Percentiles rank a stretch among this genome's conserved stretches.
These are phyloP conservation scores for Nematodospora anomalae DNA, from an alignment of 1,139 yeast species.

Conservation along the genomic window DNA sequence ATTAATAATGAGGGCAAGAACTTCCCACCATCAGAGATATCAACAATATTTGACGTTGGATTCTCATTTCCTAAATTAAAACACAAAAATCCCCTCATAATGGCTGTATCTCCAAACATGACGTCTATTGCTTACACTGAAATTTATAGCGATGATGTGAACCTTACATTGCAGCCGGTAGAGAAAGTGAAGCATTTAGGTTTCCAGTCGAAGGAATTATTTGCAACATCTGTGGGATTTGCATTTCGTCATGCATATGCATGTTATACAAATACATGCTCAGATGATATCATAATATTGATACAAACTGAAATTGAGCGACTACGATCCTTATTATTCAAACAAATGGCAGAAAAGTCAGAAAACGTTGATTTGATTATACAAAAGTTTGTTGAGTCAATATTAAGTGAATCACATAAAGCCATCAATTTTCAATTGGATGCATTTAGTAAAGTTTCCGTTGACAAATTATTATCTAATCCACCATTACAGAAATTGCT, in stretches of 20 bases:
- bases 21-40: constrained; percentile 34
- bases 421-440: constrained; percentile 72
- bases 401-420: constrained; percentile 64
- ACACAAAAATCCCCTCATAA: constrained; percentile 31
- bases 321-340: constrained; percentile 18
- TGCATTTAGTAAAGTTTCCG: constrained; percentile 59
- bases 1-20: constrained; percentile 15
- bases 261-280: constrained; percentile 60
- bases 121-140: constrained; percentile 47
- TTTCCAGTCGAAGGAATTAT: constrained; percentile 30
- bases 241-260: constrained; percentile 68
- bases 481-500: constrained; percentile 71
- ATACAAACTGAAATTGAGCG: constrained; percentile 47
- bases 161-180: constrained; percentile 31
- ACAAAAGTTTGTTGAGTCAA: constrained; percentile 40
- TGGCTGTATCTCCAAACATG: constrained; percentile 59
- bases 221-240: constrained; percentile 54
- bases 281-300: constrained; percentile 66
- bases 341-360: constrained; percentile 19
- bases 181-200: constrained; percentile 22
- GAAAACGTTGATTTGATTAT: constrained; percentile 23
- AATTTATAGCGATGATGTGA: constrained; percentile 18
- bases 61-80: constrained; percentile 42
- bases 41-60: constrained; percentile 59
- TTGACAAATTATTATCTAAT: constrained; percentile 68